Conservation (phyloP, 1,284 basidiomycete genomes). For the Phellopilus nigrolimitatus region DNA sequence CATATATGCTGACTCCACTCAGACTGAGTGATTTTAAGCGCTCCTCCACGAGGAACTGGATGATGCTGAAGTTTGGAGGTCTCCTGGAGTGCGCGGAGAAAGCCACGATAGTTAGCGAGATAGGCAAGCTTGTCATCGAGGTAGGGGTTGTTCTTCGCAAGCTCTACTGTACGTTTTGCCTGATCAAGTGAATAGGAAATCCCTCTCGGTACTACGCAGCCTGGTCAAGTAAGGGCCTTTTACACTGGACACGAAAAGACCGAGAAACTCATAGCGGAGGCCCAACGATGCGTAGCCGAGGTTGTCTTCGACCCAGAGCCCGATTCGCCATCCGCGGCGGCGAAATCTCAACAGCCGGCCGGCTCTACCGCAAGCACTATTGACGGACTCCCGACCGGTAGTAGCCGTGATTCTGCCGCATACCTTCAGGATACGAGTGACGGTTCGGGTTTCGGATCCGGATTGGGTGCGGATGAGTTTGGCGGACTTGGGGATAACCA, state of each 20-base stretch:
- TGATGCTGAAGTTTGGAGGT: constrained; percentile 87
- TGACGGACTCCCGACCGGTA: constrained; percentile 8
- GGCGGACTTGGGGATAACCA: constrained; percentile 13
- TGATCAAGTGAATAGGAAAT: constrained; percentile 53
- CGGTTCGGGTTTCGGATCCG: background rate
- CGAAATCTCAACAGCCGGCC: background rate
- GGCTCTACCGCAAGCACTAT: background rate
- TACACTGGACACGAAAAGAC: constrained; percentile 65
- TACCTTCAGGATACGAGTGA: constrained; percentile 6
- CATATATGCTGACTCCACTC: background rate
- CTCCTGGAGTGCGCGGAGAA: constrained; percentile 85
- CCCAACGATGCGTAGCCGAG: constrained; percentile 52
- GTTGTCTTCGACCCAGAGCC: constrained; percentile 39
- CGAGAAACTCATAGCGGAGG: constrained; percentile 58
- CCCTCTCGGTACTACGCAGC: constrained; percentile 75
- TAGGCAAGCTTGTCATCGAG: constrained; percentile 74
- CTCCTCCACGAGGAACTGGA: constrained; percentile 59
- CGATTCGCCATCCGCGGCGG: background rate
- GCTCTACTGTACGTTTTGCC: background rate
- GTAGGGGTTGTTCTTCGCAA: constrained; percentile 36
- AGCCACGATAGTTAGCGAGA: constrained; percentile 74
- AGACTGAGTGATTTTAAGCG: constrained; percentile 85
- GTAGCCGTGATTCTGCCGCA: background rate
- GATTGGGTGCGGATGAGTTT: constrained; percentile 20
- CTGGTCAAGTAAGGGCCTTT: constrained; percentile 71